Conservation (phyloP, 352 stramenopile genomes). For the Pythium sp. region DNA sequence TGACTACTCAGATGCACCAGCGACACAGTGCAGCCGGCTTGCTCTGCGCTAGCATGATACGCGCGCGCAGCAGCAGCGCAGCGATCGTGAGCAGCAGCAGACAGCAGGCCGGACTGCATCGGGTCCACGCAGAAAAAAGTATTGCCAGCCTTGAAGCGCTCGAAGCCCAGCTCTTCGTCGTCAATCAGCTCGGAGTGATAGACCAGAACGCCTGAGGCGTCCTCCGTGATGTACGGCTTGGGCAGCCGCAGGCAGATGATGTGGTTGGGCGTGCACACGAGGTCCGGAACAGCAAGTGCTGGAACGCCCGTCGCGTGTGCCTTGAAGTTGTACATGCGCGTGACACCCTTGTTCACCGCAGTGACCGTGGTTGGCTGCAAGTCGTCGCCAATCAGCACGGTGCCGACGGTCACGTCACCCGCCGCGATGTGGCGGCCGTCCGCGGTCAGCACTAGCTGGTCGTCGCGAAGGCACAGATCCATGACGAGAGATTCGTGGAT, state of each 20-base stretch:
- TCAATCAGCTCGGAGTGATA: constrained; percentile 8
- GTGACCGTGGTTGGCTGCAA: constrained; percentile 13
- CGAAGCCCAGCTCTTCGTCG: constrained; percentile 10
- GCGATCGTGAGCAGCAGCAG: constrained; percentile 4
- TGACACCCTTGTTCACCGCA: constrained; percentile 16
- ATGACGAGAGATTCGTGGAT: constrained; percentile 99
- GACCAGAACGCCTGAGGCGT: constrained; percentile 9
- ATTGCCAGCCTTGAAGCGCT: constrained; percentile 9
- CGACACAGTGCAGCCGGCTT: not conserved
- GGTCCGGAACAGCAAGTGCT: constrained; percentile 1
- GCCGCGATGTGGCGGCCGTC: constrained; percentile 19
- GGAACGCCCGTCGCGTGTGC: constrained; percentile 1
- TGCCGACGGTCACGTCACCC: constrained; percentile 12
- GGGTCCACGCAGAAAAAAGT: constrained; percentile 8
- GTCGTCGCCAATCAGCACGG: constrained; percentile 15
- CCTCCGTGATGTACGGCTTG: constrained; percentile 10
- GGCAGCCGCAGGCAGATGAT: constrained; percentile 14
- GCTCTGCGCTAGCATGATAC: not conserved
- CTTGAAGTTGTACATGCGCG: constrained; percentile 16
- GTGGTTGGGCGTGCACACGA: constrained; percentile 14
- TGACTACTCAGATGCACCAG: not conserved
- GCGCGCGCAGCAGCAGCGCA: not conserved
- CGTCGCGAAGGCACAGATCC: constrained; percentile 73
- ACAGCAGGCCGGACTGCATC: not conserved
- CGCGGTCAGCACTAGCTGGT: constrained; percentile 13